Conservation (phyloP, 345 rosid species). For the Brassica nigra region DNA sequence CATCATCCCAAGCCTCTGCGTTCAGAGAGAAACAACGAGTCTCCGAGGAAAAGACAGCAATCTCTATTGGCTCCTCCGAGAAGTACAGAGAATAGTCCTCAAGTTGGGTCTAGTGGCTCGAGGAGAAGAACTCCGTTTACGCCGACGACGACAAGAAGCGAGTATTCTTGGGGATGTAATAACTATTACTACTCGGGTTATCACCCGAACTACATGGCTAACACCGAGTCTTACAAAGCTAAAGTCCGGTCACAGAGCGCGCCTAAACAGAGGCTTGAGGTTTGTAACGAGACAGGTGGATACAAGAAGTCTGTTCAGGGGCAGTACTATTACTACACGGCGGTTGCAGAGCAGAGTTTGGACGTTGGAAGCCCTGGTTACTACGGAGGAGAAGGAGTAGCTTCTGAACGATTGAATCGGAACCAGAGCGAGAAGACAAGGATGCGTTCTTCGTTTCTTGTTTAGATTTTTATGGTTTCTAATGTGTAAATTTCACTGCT, state of each 20-base stretch:
- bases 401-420: conserved; percentile 28
- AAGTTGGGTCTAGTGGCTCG: conserved; percentile 57
- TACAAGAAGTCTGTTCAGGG: conserved; percentile 39
- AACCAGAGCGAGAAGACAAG: conserved; percentile 39
- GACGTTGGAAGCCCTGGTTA: conserved; percentile 28
- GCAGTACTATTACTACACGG: conserved; percentile 22
- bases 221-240: conserved; percentile 83
- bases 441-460: conserved; percentile 35
- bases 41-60: conserved; percentile 42
- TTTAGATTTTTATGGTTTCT: conserved; percentile 9
- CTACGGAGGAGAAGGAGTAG: conserved; percentile 28
- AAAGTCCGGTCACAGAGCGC: conserved; percentile 90
- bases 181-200: conserved; percentile 59
- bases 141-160: conserved; percentile 64
- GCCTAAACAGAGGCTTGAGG: conserved; percentile 81
- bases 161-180: conserved; percentile 65
- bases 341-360: conserved; percentile 26
- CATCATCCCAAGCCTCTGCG: conserved; percentile 50
- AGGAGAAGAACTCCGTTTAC: conserved; percentile 76
- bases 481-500: conserved; percentile 22
- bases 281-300: conserved; percentile 48
- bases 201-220: conserved; percentile 82
- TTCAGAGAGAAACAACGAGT: conserved; percentile 39
- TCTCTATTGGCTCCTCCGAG: conserved; percentile 45
- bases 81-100: conserved; percentile 76